phyloP scores from a whole-genome alignment of 2,329 filamentous ascomycete species.

The Botrytis pseudocinerea region DNA sequence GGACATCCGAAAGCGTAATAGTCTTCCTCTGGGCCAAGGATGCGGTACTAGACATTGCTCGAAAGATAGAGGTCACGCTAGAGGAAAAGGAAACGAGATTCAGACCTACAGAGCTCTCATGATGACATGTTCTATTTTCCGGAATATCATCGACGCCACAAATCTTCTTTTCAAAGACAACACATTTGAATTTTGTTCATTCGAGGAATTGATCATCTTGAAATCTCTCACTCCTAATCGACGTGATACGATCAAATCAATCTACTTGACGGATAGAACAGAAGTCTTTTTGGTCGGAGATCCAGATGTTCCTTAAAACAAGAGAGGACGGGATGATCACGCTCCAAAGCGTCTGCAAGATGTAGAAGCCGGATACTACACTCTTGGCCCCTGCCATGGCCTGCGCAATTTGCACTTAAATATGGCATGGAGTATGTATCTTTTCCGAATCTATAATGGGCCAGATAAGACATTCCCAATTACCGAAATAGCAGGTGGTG shows the following conservation, averaged over 20 bases:
- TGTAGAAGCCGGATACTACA: background rate
- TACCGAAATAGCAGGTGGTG: too few species aligned
- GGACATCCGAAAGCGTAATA: too few species aligned
- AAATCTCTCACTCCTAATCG: background rate
- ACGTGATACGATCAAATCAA: background rate
- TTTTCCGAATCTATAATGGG: background rate
- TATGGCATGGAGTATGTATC: background rate
- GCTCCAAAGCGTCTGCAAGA: background rate
- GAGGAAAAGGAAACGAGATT: too few species aligned
- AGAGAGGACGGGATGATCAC: too few species aligned
- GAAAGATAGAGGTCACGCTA: too few species aligned
- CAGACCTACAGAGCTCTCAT: too few species aligned
- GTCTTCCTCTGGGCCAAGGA: too few species aligned
- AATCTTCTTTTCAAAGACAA: background rate
- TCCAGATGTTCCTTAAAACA: too few species aligned
- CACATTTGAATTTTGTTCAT: background rate
- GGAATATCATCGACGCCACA: background rate
- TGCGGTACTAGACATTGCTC: too few species aligned
- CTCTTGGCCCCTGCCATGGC: background rate
- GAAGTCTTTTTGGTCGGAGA: rapidly evolving
- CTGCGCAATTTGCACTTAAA: background rate
- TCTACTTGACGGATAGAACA: background rate
- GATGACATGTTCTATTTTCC: too few species aligned
- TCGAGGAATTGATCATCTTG: background rate
- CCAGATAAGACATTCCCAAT: too few species aligned